Percentiles rank a stretch among this genome's conserved stretches.
phyloP scores from a whole-genome alignment of 2,329 filamentous ascomycete species.

The Bipolaris oryzae region DNA sequence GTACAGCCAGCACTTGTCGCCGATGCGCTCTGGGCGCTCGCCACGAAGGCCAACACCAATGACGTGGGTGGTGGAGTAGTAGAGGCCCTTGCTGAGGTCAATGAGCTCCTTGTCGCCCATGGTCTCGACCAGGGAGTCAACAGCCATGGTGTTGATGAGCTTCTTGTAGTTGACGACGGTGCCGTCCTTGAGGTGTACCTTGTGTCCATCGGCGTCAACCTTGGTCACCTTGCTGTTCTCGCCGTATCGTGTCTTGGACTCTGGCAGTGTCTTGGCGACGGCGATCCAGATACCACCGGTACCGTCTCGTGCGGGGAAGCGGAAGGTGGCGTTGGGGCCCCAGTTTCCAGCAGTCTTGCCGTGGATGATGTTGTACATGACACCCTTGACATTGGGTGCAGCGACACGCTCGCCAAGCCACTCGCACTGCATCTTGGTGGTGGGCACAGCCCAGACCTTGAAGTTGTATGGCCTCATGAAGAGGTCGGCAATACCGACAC shows the following conservation, averaged over 20 bases:
- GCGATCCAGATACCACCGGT: slow-evolving; percentile 99
- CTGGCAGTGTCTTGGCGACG: slow-evolving; percentile 88
- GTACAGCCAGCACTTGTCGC: slow-evolving; percentile 99
- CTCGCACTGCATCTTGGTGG: slow-evolving; percentile 98
- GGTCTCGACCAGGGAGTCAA: slow-evolving; percentile 83
- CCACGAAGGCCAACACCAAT: slow-evolving; percentile 95
- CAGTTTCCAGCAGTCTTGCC: slow-evolving; percentile 96
- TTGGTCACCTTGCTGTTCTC: slow-evolving; percentile 82
- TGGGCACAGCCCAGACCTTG: slow-evolving; percentile 99
- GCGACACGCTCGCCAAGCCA: slow-evolving; percentile 99
- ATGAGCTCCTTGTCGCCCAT: slow-evolving; percentile 89
- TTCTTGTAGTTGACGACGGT: slow-evolving; percentile 89
- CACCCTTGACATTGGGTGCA: slow-evolving; percentile 90
- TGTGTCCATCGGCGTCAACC: slow-evolving; percentile 84
- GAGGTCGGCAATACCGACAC: slow-evolving; percentile 84
- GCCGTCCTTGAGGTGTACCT: slow-evolving; percentile 80
- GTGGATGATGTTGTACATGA: slow-evolving; percentile 92
- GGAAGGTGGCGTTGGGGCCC: slow-evolving; percentile 98
- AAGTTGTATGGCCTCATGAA: slow-evolving; percentile 99
- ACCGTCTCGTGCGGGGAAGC: slow-evolving; percentile 92
- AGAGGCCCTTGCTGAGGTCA: slow-evolving; percentile 84
- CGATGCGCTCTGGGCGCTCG: slow-evolving; percentile 89
- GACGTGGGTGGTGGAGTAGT: slow-evolving; percentile 96
- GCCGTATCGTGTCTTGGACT: slow-evolving; percentile 90
- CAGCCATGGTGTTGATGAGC: slow-evolving; percentile 94